Percentiles rank a stretch among this genome's conserved stretches.
Evolutionary conservation across 768 basidiomycete species (phyloP).

Genomic region (Candolleomyces efflorescens): DNA sequence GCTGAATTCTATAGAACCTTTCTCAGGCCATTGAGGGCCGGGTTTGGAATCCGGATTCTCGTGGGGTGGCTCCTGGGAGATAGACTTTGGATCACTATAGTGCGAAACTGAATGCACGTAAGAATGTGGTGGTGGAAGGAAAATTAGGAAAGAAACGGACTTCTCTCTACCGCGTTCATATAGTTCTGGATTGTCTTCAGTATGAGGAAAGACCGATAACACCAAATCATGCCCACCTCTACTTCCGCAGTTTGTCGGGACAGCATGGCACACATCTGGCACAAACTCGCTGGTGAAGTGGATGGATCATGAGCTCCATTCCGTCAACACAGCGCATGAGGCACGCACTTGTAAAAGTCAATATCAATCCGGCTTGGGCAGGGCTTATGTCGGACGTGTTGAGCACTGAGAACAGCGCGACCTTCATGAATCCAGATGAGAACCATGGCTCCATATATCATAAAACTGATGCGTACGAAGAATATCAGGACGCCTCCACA

Average conservation of each 20-base stretch:
- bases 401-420: constrained; percentile 61
- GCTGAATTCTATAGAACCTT: constrained; percentile 59
- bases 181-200: constrained; percentile 43
- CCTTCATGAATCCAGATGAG: constrained; percentile 26
- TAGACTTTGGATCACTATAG: constrained; percentile 46
- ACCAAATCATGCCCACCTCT: constrained; percentile 36
- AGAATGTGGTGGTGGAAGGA: not conserved
- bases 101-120: constrained; percentile 37
- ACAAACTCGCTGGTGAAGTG: constrained; percentile 36
- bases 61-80: constrained; percentile 63
- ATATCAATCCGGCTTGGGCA: constrained; percentile 65
- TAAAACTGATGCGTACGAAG: constrained; percentile 33
- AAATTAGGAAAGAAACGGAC: constrained; percentile 20
- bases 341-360: constrained; percentile 56
- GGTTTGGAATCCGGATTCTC: constrained; percentile 55
- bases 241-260: constrained; percentile 63
- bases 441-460: too few relatives aligned
- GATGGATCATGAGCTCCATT: not conserved
- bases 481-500: constrained; percentile 59
- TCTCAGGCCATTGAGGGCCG: constrained; percentile 54
- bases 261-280: constrained; percentile 49
- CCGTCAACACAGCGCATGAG: not conserved
- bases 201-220: not conserved
- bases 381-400: constrained; percentile 55
- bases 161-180: constrained; percentile 63